phyloP scores from a whole-genome alignment of 2,329 filamentous ascomycete genomes.

The Calonectria multiphialidica region DNA sequence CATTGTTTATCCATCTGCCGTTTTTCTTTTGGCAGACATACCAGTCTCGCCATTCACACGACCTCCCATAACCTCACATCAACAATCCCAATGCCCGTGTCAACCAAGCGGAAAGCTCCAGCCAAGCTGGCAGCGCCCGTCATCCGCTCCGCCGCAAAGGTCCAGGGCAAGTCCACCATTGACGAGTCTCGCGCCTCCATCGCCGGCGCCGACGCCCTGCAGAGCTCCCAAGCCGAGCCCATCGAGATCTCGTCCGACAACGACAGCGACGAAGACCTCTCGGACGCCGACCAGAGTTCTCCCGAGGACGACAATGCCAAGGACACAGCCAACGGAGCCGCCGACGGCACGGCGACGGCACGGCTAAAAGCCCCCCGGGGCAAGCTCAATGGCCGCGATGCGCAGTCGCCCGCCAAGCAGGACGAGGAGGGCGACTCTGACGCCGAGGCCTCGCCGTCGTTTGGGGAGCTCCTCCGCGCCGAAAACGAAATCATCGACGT shows the following conservation, averaged over 20 bases:
- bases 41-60: conserved; percentile 29
- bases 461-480: conserved; percentile 86
- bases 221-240: conserved; percentile 54
- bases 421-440: conserved; percentile 55
- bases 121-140: conserved; percentile 68
- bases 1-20: not conserved
- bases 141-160: conserved; percentile 65
- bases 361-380: conserved; percentile 35
- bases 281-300: conserved; percentile 64
- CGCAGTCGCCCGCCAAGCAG: conserved; percentile 33
- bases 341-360: conserved; percentile 21
- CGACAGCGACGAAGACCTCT: conserved; percentile 66
- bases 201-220: conserved; percentile 55
- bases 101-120: conserved; percentile 71
- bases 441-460: conserved; percentile 73
- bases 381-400: conserved; percentile 42
- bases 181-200: conserved; percentile 71
- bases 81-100: conserved; percentile 56
- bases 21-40: not conserved
- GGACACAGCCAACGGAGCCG: conserved; percentile 30
- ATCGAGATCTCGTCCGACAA: conserved; percentile 71
- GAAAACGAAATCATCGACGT: conserved; percentile 83
- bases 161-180: conserved; percentile 61
- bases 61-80: conserved; percentile 21
- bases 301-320: conserved; percentile 39